Conservation (phyloP, 2,329 filamentous ascomycete species). For the Chalara sp. region DNA sequence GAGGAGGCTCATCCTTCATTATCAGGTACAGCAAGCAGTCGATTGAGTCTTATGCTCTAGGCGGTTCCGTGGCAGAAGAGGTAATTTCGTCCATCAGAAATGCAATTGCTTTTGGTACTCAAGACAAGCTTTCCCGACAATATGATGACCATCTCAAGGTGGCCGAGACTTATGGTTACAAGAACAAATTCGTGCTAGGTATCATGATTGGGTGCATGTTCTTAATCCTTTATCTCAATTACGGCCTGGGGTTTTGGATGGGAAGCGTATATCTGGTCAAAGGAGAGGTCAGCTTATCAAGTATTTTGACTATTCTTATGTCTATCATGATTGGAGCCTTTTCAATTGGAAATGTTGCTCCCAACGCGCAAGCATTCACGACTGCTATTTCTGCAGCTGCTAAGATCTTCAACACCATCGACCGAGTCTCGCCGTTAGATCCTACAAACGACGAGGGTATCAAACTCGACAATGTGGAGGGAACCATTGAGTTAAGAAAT, state of each 20-base stretch:
- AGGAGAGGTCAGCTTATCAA: slow-evolving; percentile 57
- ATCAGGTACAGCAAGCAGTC: slow-evolving; percentile 75
- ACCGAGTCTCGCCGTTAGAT: slow-evolving; percentile 78
- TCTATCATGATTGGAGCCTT: slow-evolving; percentile 91
- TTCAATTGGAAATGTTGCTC: slow-evolving; percentile 78
- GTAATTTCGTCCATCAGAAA: slow-evolving; percentile 92
- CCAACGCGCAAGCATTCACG: slow-evolving; percentile 81
- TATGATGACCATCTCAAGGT: slow-evolving; percentile 70
- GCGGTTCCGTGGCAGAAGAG: slow-evolving; percentile 87
- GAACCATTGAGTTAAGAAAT: slow-evolving; percentile 72
- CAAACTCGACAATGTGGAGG: slow-evolving; percentile 65
- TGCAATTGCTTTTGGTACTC: slow-evolving; percentile 85
- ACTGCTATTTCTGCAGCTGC: slow-evolving; percentile 75
- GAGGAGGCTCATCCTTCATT: slow-evolving; percentile 64
- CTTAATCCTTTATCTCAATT: slow-evolving; percentile 77
- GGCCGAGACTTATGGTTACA: slow-evolving; percentile 71
- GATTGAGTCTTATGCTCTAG: slow-evolving; percentile 72
- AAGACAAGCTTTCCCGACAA: slow-evolving; percentile 80
- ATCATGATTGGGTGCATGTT: slow-evolving; percentile 82
- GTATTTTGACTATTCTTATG: slow-evolving; percentile 80
- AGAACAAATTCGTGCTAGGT: slow-evolving; percentile 64
- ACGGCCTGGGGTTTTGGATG: slow-evolving; percentile 84
- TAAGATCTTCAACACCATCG: slow-evolving; percentile 93
- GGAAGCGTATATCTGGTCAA: slow-evolving; percentile 68
- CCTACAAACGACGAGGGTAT: slow-evolving; percentile 64